These are phyloP conservation scores for Termitomyces sp. DNA, from an alignment of 768 basidiomycete species.

Conservation along the genomic window DNA sequence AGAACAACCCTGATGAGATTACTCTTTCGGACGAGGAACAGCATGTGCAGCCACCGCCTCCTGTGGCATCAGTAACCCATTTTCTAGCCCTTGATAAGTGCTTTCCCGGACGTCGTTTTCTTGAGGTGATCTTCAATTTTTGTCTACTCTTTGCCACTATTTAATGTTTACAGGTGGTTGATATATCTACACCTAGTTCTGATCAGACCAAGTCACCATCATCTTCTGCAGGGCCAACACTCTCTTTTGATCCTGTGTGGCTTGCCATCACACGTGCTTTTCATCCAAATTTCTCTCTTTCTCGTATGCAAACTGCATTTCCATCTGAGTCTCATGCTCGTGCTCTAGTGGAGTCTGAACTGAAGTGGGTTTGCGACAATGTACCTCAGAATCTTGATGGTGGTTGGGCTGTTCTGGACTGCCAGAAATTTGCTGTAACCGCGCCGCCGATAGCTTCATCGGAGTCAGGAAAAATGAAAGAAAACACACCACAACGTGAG, in stretches of 20 bases:
- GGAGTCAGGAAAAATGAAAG: slow-evolving; percentile 7
- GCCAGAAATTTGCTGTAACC: slow-evolving; percentile 66
- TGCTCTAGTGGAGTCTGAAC: slow-evolving; percentile 49
- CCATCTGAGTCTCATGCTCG: slow-evolving; percentile 52
- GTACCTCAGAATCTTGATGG: slow-evolving; percentile 31
- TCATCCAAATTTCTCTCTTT: slow-evolving; percentile 66
- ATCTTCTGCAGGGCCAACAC: slow-evolving; percentile 17
- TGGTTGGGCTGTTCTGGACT: slow-evolving; percentile 38
- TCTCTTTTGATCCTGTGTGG: slow-evolving; percentile 89
- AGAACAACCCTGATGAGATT: slow-evolving; percentile 33
- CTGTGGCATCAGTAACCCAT: slow-evolving; percentile 41
- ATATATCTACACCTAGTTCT: slow-evolving; percentile 35
- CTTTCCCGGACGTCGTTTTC: slow-evolving; percentile 63
- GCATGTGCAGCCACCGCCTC: slow-evolving; percentile 20
- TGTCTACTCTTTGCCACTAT: background rate
- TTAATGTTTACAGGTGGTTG: slow-evolving; percentile 52
- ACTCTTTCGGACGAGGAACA: slow-evolving; percentile 41
- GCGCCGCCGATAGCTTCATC: slow-evolving; percentile 42
- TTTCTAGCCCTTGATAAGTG: slow-evolving; percentile 95
- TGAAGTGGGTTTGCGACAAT: slow-evolving; percentile 64
- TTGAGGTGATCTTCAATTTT: slow-evolving; percentile 51
- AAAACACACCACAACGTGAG: slow-evolving; percentile 27
- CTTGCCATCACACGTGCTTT: slow-evolving; percentile 89
- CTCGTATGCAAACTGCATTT: slow-evolving; percentile 43
- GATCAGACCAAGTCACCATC: slow-evolving; percentile 6